Conservation (phyloP, 176 grass and related monocot species). For the Triticum monococcum region DNA sequence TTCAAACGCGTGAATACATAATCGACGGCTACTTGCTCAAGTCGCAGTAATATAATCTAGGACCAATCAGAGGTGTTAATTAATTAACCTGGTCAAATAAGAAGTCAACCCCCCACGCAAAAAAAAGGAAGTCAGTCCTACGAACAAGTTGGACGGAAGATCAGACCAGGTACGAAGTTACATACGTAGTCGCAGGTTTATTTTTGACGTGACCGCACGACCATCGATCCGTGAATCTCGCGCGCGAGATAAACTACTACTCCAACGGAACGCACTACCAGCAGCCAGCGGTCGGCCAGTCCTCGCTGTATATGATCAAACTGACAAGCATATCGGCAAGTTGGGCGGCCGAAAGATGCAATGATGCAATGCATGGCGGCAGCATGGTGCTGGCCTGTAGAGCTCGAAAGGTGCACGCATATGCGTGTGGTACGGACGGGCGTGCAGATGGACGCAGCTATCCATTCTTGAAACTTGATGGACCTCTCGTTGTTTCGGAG, state of each 20-base stretch:
- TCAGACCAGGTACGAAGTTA: neutral
- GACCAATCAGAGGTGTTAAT: no score
- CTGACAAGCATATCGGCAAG: neutral
- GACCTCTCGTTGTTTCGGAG: neutral
- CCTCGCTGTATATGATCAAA: neutral
- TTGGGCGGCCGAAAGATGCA: neutral
- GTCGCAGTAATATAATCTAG: no score
- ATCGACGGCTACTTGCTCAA: no score
- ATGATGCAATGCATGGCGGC: neutral
- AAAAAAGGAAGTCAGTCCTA: no score
- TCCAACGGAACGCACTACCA: no score
- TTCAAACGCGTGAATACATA: no score
- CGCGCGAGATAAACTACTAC: no score
- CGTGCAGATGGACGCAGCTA: neutral
- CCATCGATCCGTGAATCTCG: no score
- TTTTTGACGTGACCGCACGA: neutral
- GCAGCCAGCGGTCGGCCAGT: no score
- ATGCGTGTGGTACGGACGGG: neutral
- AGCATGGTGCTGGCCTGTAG: neutral
- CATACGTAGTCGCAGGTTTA: neutral
- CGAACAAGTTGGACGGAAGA: neutral
- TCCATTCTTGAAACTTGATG: neutral
- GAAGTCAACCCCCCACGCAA: no score
- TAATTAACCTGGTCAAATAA: no score
- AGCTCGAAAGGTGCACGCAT: neutral